Conservation (phyloP, 345 rosid species). For the Citrus sinensis region DNA sequence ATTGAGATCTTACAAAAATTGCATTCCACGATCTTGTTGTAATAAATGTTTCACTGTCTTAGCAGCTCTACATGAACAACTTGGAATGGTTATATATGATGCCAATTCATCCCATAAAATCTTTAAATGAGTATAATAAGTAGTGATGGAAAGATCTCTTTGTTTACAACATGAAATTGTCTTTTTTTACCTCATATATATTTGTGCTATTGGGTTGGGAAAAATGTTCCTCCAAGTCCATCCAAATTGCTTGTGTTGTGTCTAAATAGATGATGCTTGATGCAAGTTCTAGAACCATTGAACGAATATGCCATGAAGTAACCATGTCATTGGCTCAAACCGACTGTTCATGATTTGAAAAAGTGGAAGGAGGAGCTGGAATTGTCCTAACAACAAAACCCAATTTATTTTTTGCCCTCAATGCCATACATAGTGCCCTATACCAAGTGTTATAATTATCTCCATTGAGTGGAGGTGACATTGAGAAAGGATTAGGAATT, state of each 20-base stretch:
- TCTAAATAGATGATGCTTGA: background rate
- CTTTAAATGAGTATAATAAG: too few species aligned
- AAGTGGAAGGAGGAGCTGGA: background rate
- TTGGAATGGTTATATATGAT: too few species aligned
- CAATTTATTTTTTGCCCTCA: background rate
- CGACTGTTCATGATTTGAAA: background rate
- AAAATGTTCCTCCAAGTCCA: too few species aligned
- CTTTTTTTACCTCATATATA: background rate
- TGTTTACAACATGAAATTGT: too few species aligned
- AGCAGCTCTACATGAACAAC: too few species aligned
- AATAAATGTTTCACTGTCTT: background rate
- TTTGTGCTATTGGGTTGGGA: background rate
- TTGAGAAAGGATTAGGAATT: too few species aligned
- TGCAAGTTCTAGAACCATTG: background rate
- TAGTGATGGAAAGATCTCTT: too few species aligned
- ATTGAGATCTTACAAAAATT: background rate
- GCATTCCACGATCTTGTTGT: background rate
- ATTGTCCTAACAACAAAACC: background rate
- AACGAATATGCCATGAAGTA: background rate
- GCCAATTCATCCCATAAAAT: too few species aligned
- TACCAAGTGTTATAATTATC: too few species aligned
- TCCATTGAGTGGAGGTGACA: background rate
- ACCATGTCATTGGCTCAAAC: background rate
- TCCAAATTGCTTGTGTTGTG: background rate
- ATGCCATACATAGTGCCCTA: background rate